Base-by-base conservation (phyloP, 495 filamentous ascomycete species). In the Thermothielavioides terrestris region DNA sequence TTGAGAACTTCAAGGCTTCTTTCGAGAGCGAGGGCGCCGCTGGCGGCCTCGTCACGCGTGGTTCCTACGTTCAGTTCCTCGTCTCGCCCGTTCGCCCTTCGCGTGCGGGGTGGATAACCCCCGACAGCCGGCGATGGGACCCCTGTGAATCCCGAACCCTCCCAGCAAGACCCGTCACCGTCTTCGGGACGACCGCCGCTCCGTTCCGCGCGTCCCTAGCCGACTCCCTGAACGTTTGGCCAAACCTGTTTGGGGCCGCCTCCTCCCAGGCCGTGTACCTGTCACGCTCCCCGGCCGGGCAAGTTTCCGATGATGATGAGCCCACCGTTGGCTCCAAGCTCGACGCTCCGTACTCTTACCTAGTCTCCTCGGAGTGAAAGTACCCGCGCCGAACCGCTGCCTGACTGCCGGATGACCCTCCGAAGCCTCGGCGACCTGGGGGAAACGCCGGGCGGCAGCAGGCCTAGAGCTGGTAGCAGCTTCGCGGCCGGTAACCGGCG, bases 11-110 rank as follows among this genome's bases (percentile, higher is more conserved):
- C 32, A 59, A 64, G 12, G 23, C 46, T 14, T 58, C 59, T 6
- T 63, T 66, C 47, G 46, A 47, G 0, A 57, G 63, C 15, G 53
- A 61, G 42, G 49, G 51, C 3, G 22, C 45, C n/a, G 42, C 32
- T 1, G 41, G 57, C 6, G 66, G 59, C 22, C 57, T 76, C 37
- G 68, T 65, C 20, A 62, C 59, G 11, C 65, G 69, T 10, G 75
- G 73, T 11, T 67, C 69, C 10, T 72, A 56, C 47, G 61, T 79
- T 3, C 73, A 77, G 50, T 79, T 77, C 55, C 69, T 76, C 26
- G 60, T 68, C 27, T 63, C 70, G 37, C 59, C 59, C 31, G 43
- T 49, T 51, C 34, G 35, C 36, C 22, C 53, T 3, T 30, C 10
- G 1, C 15, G 9, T 4, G n/a, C n/a, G 3, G 15, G n/a, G 6